These are phyloP conservation scores for Paramecium bursaria DNA, from an alignment of 73 alveolate genomes.

Conservation along the genomic window DNA sequence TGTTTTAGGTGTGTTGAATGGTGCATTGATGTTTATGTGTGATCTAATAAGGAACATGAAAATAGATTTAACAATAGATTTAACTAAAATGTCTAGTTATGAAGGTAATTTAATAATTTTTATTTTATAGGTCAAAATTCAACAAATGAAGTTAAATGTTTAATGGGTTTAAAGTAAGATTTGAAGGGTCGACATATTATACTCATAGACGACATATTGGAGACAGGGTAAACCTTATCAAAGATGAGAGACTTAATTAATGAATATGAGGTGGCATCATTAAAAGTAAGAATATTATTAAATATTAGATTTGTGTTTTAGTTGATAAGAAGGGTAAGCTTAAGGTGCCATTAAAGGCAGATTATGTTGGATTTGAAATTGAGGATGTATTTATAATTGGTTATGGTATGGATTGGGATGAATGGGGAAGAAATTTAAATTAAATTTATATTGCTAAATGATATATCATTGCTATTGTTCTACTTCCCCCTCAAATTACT, in stretches of 20 bases:
- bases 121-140: no score
- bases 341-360: not conserved
- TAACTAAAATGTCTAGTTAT: conserved; percentile 15
- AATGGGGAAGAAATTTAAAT: conserved; percentile 29
- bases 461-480: not conserved
- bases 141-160: not conserved
- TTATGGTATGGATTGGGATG: conserved; percentile 20
- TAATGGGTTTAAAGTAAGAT: conserved; percentile 7
- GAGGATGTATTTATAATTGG: conserved; percentile 29
- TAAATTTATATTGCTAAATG: not conserved
- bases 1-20: conserved; percentile 17
- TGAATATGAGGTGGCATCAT: conserved; percentile 11
- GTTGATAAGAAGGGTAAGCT: conserved; percentile 5
- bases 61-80: not conserved
- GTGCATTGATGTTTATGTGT: conserved; percentile 35
- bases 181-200: conserved; percentile 23
- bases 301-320: conserved; percentile 1
- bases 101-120: conserved; percentile 3
- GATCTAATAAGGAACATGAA: conserved; percentile 21
- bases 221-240: conserved; percentile 18
- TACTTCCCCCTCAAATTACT: no score
- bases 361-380: conserved; percentile 4
- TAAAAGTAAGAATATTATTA: no score
- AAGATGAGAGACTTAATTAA: not conserved
- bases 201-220: conserved; percentile 19